Percentiles rank a stretch among this genome's conserved stretches.
These are phyloP conservation scores for Tothia fuscella DNA, from an alignment of 2,329 filamentous ascomycete species.

Conservation along the genomic window DNA sequence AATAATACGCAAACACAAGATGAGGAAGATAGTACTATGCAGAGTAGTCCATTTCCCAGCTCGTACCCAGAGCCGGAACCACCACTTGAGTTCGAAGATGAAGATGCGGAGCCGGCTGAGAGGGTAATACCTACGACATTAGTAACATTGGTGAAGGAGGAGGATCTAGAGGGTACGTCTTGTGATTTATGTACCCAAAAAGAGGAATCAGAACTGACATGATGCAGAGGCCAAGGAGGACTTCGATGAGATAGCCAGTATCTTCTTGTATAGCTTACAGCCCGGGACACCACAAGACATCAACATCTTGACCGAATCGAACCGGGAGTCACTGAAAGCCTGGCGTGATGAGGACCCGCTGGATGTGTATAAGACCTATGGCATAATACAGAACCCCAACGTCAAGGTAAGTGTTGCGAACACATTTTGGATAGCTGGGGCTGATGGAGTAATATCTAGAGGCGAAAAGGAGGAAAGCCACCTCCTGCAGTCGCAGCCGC, in stretches of 20 bases:
- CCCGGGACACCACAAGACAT: constrained; percentile 53
- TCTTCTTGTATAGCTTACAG: constrained; percentile 81
- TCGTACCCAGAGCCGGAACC: constrained; percentile 43
- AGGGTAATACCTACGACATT: constrained; percentile 44
- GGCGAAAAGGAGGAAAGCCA: too few relatives aligned
- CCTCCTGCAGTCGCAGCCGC: not conserved
- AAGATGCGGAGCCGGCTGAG: constrained; percentile 30
- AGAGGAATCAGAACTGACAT: too few relatives aligned
- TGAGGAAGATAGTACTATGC: constrained; percentile 56
- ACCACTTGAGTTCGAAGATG: constrained; percentile 6
- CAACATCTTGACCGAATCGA: constrained; percentile 57
- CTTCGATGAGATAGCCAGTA: constrained; percentile 62
- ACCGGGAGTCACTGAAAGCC: constrained; percentile 48
- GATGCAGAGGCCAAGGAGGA: constrained; percentile 51
- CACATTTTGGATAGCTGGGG: too few relatives aligned
- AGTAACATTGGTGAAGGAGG: constrained; percentile 59
- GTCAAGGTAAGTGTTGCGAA: constrained; percentile 42
- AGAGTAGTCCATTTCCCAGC: constrained; percentile 55
- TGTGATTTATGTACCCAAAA: too few relatives aligned
- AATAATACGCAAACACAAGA: constrained; percentile 36
- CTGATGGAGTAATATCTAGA: too few relatives aligned
- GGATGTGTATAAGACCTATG: constrained; percentile 50
- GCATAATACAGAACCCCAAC: constrained; percentile 61
- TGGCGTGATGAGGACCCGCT: constrained; percentile 47
- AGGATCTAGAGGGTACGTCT: constrained; percentile 61